These are phyloP conservation scores for Sugiyamaella americana DNA, from an alignment of 805 yeast species.

Conservation along the genomic window DNA sequence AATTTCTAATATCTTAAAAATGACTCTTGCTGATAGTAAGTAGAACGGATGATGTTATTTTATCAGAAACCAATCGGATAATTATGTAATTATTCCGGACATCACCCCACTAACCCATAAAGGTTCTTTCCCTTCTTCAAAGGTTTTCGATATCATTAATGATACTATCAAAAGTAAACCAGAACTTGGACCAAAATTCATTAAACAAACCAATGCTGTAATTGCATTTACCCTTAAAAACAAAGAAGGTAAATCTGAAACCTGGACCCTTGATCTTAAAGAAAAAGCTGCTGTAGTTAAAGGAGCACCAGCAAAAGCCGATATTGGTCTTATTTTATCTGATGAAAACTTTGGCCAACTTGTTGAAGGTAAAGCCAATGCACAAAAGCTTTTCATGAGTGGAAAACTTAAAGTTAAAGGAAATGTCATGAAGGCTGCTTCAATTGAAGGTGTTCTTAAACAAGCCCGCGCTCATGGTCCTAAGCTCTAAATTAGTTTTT, in stretches of 20 bases:
- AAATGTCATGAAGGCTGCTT: slow-evolving; percentile 84
- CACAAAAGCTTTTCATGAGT: slow-evolving; percentile 76
- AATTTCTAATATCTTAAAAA: too few species aligned
- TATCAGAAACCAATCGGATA: not conserved
- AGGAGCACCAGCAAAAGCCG: slow-evolving; percentile 44
- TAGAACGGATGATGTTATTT: not conserved
- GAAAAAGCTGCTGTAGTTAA: slow-evolving; percentile 47
- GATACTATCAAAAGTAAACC: slow-evolving; percentile 28
- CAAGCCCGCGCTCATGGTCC: slow-evolving; percentile 42
- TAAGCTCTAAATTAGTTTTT: slow-evolving; percentile 37
- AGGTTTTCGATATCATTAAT: slow-evolving; percentile 34
- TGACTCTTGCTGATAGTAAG: slow-evolving; percentile 14
- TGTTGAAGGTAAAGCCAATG: slow-evolving; percentile 72
- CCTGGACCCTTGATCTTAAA: slow-evolving; percentile 68
- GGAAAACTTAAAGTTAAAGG: slow-evolving; percentile 86
- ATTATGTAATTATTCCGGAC: too few species aligned
- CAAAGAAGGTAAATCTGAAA: slow-evolving; percentile 49
- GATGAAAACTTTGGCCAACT: slow-evolving; percentile 68
- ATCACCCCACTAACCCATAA: too few species aligned
- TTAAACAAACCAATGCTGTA: slow-evolving; percentile 50
- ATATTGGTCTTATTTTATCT: slow-evolving; percentile 56
- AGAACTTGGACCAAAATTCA: slow-evolving; percentile 28
- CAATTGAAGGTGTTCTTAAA: slow-evolving; percentile 63
- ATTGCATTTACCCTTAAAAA: slow-evolving; percentile 64
- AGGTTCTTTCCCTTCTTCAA: slow-evolving; percentile 35